Evolutionary conservation across 352 stramenopile species (phyloP).

Genomic region (Globisporangium paddicum): DNA sequence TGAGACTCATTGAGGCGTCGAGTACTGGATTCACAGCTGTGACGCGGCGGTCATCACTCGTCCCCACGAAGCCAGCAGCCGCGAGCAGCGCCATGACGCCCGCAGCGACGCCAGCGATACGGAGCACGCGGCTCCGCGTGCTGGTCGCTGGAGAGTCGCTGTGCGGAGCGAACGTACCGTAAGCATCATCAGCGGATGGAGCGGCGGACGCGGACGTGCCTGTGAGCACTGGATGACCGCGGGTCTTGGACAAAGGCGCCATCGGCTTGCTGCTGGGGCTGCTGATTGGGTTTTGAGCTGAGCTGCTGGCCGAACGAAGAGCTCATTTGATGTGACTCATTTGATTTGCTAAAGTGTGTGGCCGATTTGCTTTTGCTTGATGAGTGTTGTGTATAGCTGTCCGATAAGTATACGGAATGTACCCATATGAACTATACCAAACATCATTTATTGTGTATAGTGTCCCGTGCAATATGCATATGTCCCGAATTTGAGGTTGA

Average conservation of each 20-base stretch:
- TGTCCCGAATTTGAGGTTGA: background rate
- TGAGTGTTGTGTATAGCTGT: background rate
- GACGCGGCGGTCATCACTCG: background rate
- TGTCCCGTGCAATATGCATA: too few relatives aligned
- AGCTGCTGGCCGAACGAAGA: background rate
- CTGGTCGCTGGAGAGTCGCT: background rate
- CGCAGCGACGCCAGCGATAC: background rate
- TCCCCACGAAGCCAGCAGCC: background rate
- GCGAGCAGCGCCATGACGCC: slow-evolving; percentile 1
- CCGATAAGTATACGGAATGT: too few relatives aligned
- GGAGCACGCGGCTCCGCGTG: background rate
- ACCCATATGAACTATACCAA: too few relatives aligned
- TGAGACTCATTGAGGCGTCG: background rate
- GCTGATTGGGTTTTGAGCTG: background rate
- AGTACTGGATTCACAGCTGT: background rate
- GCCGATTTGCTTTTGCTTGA: background rate
- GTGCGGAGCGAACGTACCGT: background rate
- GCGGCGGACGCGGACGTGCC: background rate
- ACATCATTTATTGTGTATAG: too few relatives aligned
- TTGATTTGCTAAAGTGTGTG: background rate
- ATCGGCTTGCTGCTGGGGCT: background rate
- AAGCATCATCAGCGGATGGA: background rate
- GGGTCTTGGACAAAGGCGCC: background rate
- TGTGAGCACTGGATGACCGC: background rate
- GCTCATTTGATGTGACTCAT: too few relatives aligned